Evolutionary conservation across 108 stramenopile genomes (phyloP).

Genomic region (Skeletonema potamos): DNA sequence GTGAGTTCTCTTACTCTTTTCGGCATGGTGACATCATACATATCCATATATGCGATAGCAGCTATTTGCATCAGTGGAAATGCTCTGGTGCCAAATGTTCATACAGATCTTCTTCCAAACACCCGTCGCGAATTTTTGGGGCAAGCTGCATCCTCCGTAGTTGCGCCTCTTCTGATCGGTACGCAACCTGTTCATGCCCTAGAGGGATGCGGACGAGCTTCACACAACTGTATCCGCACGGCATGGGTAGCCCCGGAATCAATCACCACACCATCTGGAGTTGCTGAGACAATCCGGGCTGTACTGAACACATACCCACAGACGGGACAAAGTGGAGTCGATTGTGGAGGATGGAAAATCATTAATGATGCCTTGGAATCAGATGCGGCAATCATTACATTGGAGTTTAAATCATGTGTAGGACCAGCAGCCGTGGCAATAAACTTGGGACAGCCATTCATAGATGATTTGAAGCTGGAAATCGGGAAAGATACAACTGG

Average conservation of each 20-base stretch:
- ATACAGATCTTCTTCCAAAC: not conserved
- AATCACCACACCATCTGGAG: not conserved
- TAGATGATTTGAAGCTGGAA: slow-evolving; percentile 35
- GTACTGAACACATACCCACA: slow-evolving; percentile 33
- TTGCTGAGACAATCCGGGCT: slow-evolving; percentile 2
- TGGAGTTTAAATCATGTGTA: slow-evolving; percentile 39
- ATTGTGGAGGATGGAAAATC: slow-evolving; percentile 37
- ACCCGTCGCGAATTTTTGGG: not conserved
- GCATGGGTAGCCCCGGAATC: slow-evolving; percentile 75
- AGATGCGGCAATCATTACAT: not conserved
- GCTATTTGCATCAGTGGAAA: not conserved
- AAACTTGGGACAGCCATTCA: slow-evolving; percentile 35
- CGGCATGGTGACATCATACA: not conserved
- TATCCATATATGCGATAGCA: not conserved
- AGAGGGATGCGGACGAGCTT: slow-evolving; percentile 58
- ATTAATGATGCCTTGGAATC: slow-evolving; percentile 9
- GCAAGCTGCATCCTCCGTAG: not conserved
- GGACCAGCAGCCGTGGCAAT: slow-evolving; percentile 36
- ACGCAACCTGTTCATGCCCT: slow-evolving; percentile 52
- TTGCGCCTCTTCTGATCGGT: not conserved
- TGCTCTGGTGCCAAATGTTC: not conserved
- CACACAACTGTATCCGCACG: slow-evolving; percentile 75
- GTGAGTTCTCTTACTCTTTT: too few relatives aligned
- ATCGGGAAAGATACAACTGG: slow-evolving; percentile 15
- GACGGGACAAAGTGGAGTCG: slow-evolving; percentile 23